These are phyloP conservation scores for Cercospora sp. DNA, from an alignment of 2,329 filamentous ascomycete species.

Conservation along the genomic window DNA sequence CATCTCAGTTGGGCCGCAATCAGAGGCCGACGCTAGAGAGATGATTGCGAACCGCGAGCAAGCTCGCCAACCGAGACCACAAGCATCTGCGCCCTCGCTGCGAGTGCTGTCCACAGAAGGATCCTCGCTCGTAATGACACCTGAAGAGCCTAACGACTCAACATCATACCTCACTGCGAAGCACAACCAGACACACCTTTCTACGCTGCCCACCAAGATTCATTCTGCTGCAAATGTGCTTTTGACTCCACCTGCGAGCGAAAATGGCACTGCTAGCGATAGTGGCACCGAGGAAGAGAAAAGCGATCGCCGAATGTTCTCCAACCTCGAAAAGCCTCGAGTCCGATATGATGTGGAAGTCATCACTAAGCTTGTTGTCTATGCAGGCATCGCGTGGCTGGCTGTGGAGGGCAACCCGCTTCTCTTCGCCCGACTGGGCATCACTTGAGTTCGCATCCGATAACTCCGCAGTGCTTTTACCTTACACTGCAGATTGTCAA, in stretches of 20 bases:
- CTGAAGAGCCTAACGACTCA: slow-evolving; percentile 19
- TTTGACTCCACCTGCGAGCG: slow-evolving; percentile 38
- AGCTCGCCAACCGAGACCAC: slow-evolving; percentile 16
- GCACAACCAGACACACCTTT: slow-evolving; percentile 28
- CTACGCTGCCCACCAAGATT: slow-evolving; percentile 36
- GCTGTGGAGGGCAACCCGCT: slow-evolving; percentile 74
- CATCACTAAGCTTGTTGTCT: slow-evolving; percentile 93
- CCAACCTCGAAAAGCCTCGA: slow-evolving; percentile 76
- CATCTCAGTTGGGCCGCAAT: slow-evolving; percentile 90
- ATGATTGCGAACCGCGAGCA: slow-evolving; percentile 86
- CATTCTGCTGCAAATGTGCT: slow-evolving; percentile 37
- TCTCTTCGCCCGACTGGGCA: slow-evolving; percentile 53
- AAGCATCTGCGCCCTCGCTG: slow-evolving; percentile 15
- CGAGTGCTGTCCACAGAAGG: not conserved
- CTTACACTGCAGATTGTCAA: not conserved
- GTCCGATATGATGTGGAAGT: slow-evolving; percentile 98
- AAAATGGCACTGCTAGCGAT: slow-evolving; percentile 33
- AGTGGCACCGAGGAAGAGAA: slow-evolving; percentile 40
- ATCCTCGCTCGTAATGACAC: slow-evolving; percentile 12
- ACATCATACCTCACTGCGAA: slow-evolving; percentile 22
- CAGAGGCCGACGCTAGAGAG: slow-evolving; percentile 94
- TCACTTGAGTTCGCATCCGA: slow-evolving; percentile 9
- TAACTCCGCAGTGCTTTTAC: not conserved
- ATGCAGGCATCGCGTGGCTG: slow-evolving; percentile 86
- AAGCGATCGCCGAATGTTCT: slow-evolving; percentile 69